Base-by-base conservation (phyloP, 2,329 filamentous ascomycete genomes). In the Trichoderma sp. region DNA sequence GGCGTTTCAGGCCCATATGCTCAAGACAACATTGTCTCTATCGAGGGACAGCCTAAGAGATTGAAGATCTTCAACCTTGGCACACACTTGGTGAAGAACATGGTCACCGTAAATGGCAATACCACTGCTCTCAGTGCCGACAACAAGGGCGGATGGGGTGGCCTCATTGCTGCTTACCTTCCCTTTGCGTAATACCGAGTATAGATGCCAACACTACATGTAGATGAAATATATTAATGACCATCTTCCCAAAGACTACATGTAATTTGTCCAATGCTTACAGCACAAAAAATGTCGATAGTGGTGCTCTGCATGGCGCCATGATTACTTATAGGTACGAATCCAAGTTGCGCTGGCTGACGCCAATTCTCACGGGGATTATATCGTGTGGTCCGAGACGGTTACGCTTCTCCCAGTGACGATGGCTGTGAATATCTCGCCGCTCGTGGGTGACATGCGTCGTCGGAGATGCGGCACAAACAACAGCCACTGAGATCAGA, bases 131-230 rank as follows among this genome's bases (percentile, higher is more conserved):
- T 69, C 21, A 73, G 72, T 26, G 65, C 70, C 21, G 75, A 78
- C 15, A 76, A 78, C 30, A 67, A 68, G n/a, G 79, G 79, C 6
- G 73, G 76, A 6, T 79, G 78, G 78, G 78, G 79, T 11, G 77
- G 74, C 21, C 76, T 76, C 11, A 63, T 80, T 30, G 78, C 78
- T 53, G 78, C 77, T 30, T 80, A 79, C 73, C 71, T 80, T 18
- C 72, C 72, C 4, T 73, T 73, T 61, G 70, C 72, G 3, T 73
- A 57, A 47, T 69, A 43, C 1, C 24, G 18, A 14, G 18, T 12
- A 51, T 12, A 51, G n/a, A 39, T 39, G 21, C 32, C n/a, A 6
- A 12, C 28, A 3, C 24, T 53, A 34, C 28, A 51, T 15, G 28
- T 53, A 53, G 43, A 53, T 18, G 28, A 18, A 34, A 34, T 53